Conservation (phyloP, 1,139 yeast species). For the Pichia sp. region DNA sequence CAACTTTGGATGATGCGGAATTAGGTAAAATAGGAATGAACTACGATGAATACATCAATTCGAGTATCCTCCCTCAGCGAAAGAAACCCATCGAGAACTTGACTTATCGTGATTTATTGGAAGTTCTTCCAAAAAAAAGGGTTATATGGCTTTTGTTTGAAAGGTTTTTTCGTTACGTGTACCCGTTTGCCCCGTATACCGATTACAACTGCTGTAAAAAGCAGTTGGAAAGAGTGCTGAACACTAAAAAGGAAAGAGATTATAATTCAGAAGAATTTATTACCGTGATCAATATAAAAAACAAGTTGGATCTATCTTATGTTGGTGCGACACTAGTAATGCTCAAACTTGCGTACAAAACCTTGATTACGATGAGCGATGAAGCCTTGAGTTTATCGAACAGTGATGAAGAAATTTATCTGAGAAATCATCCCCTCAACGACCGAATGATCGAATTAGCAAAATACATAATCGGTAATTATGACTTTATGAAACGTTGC, state of each 20-base stretch:
- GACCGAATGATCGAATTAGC: slow-evolving; percentile 5
- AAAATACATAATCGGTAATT: slow-evolving; percentile 45
- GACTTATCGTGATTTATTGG: slow-evolving; percentile 30
- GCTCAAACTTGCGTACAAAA: slow-evolving; percentile 40
- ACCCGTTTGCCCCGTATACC: slow-evolving; percentile 45
- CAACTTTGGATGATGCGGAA: not conserved
- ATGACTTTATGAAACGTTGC: slow-evolving; percentile 45
- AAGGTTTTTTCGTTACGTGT: slow-evolving; percentile 42
- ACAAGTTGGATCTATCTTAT: slow-evolving; percentile 41
- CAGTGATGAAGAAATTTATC: slow-evolving; percentile 27
- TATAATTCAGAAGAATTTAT: slow-evolving; percentile 19
- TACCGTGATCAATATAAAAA: slow-evolving; percentile 32
- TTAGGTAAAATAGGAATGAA: slow-evolving; percentile 13
- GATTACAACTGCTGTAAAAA: slow-evolving; percentile 38
- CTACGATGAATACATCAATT: slow-evolving; percentile 22
- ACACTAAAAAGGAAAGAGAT: not conserved
- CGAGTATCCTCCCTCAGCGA: not conserved
- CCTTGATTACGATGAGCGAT: slow-evolving; percentile 35
- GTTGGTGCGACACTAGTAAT: slow-evolving; percentile 41
- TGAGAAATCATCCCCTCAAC: not conserved
- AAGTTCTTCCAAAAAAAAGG: slow-evolving; percentile 35
- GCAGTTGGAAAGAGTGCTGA: slow-evolving; percentile 22
- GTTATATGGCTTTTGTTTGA: slow-evolving; percentile 44
- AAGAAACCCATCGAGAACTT: not conserved
- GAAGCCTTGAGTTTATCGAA: slow-evolving; percentile 21